Percentiles rank a stretch among this genome's conserved stretches.
Conservation (phyloP, 768 basidiomycete species). For the Galerina sulciceps region DNA sequence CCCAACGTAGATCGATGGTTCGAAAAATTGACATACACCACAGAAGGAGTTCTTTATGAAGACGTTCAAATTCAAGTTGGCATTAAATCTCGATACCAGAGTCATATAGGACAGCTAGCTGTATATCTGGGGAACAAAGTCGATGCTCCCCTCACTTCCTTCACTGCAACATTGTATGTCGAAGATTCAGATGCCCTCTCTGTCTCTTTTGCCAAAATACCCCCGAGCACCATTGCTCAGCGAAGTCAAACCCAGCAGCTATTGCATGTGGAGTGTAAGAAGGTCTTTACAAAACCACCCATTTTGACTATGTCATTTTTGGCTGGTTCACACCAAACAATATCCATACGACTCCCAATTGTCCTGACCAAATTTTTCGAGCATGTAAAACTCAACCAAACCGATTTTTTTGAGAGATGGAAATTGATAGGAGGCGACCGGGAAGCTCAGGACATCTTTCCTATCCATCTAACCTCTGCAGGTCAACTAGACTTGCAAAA, state of each 20-base stretch:
- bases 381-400: constrained; percentile 80
- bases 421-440: constrained; percentile 96
- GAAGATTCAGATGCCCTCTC: constrained; percentile 77
- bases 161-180: constrained; percentile 82
- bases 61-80: constrained; percentile 96
- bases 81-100: constrained; percentile 95
- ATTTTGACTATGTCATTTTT: constrained; percentile 88
- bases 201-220: constrained; percentile 89
- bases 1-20: constrained; percentile 90
- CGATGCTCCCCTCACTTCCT: constrained; percentile 84
- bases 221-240: constrained; percentile 78
- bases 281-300: constrained; percentile 76
- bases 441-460: constrained; percentile 88
- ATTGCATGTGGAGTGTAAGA: constrained; percentile 94
- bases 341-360: constrained; percentile 85
- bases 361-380: constrained; percentile 92
- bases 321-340: constrained; percentile 88
- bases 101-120: constrained; percentile 91
- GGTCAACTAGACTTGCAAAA: constrained; percentile 79
- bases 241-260: constrained; percentile 92
- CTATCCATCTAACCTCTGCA: constrained; percentile 65
- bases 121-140: constrained; percentile 97
- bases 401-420: constrained; percentile 98
- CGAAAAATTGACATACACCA: constrained; percentile 75
- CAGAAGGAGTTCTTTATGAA: constrained; percentile 94